phyloP scores from a whole-genome alignment of 192 early-diverging fungal genomes.

The Globomyces pollinis-pini region DNA sequence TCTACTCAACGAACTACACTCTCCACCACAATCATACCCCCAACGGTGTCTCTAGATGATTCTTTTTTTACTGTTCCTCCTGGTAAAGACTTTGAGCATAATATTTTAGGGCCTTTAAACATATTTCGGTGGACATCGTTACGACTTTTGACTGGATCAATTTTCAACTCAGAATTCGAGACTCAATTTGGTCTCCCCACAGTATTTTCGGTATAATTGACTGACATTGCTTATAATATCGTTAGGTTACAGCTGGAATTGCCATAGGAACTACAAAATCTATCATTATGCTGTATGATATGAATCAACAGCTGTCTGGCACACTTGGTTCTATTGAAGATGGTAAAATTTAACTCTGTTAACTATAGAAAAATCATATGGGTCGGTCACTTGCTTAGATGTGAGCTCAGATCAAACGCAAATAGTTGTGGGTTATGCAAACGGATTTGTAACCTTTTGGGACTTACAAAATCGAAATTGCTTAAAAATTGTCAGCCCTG shows the following conservation, averaged over 20 bases:
- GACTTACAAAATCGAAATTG: constrained; percentile 24
- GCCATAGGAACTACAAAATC: background rate
- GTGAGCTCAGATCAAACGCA: constrained; percentile 18
- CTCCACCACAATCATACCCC: too few species aligned
- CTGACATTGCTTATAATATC: background rate
- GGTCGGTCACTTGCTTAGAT: background rate
- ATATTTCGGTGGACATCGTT: constrained; percentile 5
- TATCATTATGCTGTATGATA: constrained; percentile 1
- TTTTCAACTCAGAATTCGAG: background rate
- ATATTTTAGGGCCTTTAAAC: background rate
- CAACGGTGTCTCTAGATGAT: too few species aligned
- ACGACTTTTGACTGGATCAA: background rate
- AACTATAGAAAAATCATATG: background rate
- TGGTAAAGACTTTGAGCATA: background rate
- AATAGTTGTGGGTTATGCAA: constrained; percentile 29
- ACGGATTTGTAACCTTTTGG: constrained; percentile 37
- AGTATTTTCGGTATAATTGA: background rate
- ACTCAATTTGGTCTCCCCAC: background rate
- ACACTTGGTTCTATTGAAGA: background rate
- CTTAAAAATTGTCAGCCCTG: constrained; percentile 21
- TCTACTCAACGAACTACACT: too few species aligned
- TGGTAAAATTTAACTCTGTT: background rate
- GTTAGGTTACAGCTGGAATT: background rate
- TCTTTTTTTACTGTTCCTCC: too few species aligned
- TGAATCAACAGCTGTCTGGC: constrained; percentile 2